Evolutionary conservation across 2,329 filamentous ascomycete genomes (phyloP), one percentile per base, ranked within the genome.

Genomic region (Talaromyces sp.): DNA sequence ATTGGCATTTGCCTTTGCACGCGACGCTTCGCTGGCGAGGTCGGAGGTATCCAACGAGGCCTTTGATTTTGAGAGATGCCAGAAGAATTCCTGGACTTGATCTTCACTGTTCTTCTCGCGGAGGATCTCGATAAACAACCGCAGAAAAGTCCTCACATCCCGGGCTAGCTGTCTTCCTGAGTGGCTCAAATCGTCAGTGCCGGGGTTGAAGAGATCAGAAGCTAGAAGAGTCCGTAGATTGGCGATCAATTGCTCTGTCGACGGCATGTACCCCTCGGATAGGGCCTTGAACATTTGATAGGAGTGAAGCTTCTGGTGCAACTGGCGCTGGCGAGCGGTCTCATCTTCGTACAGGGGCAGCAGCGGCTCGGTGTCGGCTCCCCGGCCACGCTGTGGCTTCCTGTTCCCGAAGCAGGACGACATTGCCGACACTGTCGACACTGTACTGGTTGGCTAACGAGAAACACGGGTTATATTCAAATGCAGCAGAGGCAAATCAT

Each of bases 201-300:
- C 85, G 0, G 90, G 87, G 68, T 92, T 94, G 62, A 97, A 82
- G 18, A 95, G 72, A 68, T 94, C 89, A 36, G 90, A 87, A 4
- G 90, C 86, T 8, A 96, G 82, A 1, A 97, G 78, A 2, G 89
- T 91, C 67, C 91, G 87, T 2, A 98, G 80, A 67, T 96, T 92
- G 72, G 88, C 81, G 69, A 95, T 89, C 67, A 84, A 72, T 74
- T 98, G 94, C 68, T 95, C 89, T 10, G 90, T 97, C 5, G 91
- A 95, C 54, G 94, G 94, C 89, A 98, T 93, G 76, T 88, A 97
- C 5, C 94, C 94, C 70, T 91, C 86, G 1, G 85, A 85, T 9
- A 97, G 75, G 60, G 94, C 94, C 59, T 90, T 85, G 31, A 92
- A 73, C 89, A 96, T 96, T 81, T 96, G 92, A 73, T 96, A 97